Percentiles rank a stretch among this genome's conserved stretches.
Conservation (phyloP, 176 grass and related monocot species). For the Cocos nucifera region DNA sequence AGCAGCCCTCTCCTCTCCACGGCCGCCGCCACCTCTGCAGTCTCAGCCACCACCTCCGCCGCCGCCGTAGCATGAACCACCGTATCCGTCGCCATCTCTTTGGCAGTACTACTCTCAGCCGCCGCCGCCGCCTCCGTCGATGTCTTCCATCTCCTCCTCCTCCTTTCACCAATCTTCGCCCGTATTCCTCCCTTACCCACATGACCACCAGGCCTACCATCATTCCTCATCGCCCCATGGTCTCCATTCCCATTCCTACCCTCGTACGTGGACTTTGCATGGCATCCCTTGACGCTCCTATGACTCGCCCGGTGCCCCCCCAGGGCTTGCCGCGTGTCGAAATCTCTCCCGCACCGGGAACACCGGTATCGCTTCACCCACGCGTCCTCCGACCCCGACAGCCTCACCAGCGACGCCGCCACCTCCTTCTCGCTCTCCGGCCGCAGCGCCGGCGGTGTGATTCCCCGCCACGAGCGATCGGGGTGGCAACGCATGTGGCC, state of each 20-base stretch:
- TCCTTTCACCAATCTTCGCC: not conserved
- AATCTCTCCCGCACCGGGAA: not conserved
- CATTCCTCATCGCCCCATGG: no score
- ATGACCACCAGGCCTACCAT: not conserved
- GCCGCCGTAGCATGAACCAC: no score
- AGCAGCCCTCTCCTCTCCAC: not conserved
- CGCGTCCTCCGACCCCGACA: not conserved
- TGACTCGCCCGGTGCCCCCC: constrained; percentile 6
- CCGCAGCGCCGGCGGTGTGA: constrained; percentile 16
- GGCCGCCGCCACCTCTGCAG: not conserved
- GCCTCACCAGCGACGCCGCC: not conserved
- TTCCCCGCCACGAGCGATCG: constrained; percentile 54
- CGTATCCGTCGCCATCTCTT: not conserved
- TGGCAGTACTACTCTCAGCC: no score
- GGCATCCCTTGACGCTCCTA: constrained; percentile 12
- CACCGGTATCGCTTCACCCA: constrained; percentile 5
- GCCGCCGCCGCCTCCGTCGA: not conserved
- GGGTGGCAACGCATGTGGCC: constrained; percentile 80
- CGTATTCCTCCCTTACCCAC: not conserved
- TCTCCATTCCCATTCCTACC: no score
- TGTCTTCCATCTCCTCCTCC: not conserved
- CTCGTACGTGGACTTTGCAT: constrained; percentile 10
- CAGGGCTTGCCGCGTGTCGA: constrained; percentile 1
- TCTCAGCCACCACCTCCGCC: no score
- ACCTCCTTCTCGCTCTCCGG: constrained; percentile 8